These are phyloP conservation scores for Halenospora varia DNA, from an alignment of 495 filamentous ascomycete genomes.

Conservation along the genomic window DNA sequence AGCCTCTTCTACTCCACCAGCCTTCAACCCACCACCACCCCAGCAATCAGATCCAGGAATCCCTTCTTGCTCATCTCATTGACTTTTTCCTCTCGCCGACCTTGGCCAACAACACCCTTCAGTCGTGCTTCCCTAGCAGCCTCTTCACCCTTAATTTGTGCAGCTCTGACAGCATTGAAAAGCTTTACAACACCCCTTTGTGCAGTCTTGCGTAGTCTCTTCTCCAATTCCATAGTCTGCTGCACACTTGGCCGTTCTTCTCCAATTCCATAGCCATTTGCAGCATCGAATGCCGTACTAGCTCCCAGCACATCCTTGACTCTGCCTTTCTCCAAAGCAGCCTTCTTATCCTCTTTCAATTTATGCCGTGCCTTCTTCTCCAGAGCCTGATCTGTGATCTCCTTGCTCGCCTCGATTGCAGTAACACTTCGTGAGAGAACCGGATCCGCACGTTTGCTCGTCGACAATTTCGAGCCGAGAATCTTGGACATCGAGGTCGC, in stretches of 20 bases:
- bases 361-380: conserved; percentile 75
- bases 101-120: conserved; percentile 71
- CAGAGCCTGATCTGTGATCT: conserved; percentile 67
- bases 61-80: conserved; percentile 96
- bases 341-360: conserved; percentile 74
- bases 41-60: conserved; percentile 88
- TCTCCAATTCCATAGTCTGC: conserved; percentile 72
- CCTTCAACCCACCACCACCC: conserved; percentile 47
- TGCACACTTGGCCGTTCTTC: conserved; percentile 34
- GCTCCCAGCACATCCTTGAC: conserved; percentile 73
- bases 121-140: conserved; percentile 62
- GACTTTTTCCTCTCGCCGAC: conserved; percentile 72
- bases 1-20: conserved; percentile 47
- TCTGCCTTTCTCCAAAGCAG: conserved; percentile 79
- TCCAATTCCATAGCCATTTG: conserved; percentile 39
- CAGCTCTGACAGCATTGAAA: conserved; percentile 91
- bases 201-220: conserved; percentile 74
- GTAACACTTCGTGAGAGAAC: conserved; percentile 75
- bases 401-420: conserved; percentile 60
- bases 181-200: conserved; percentile 91
- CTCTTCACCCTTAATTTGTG: conserved; percentile 79
- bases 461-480: conserved; percentile 78
- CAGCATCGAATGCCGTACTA: conserved; percentile 38
- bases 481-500: conserved; percentile 90
- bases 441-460: conserved; percentile 75